Base-by-base conservation (phyloP, 2,329 filamentous ascomycete species). In the Botrytis deweyae region DNA sequence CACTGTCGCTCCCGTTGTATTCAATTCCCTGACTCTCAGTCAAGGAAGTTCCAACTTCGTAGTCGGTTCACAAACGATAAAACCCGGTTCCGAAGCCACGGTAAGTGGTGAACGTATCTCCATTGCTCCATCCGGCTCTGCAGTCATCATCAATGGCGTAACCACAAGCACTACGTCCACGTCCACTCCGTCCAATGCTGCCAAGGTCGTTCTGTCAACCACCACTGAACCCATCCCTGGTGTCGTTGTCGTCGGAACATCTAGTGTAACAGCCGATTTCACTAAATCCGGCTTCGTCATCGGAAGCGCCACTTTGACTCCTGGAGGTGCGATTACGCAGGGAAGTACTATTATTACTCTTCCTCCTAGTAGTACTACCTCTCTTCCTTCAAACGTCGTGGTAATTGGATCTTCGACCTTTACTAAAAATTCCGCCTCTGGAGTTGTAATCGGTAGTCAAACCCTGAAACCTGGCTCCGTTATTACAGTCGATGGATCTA, bases 1-100 rank as follows among this genome's bases (percentile, higher is more conserved):
- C 33, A 72, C 63, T 29, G 71, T 59, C 42, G 73, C 73, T 3
- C 76, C 77, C 8, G 72, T 79, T 29, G 59, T 78, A 33, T 72
- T 79, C 8, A 77, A 77, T 33, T 76, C 76, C 25, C 68, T 76
- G 70, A 76, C 76, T 4, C 55, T 79, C 52, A 76, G 75, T 29
- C 72, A 74, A 61, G 74, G 75, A 18, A 74, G 72, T 6, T 78
- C 77, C 2, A 73, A 73, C 49, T 59, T 78, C 38, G n/a, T 79
- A 1, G 65, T 79, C 59, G 79, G 78, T 9, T 74, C 77, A 14
- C 77, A 77, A 70, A 79, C 78, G 7, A 74, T 79, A 12, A 55
- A 62, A 4, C 78, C 77, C 8, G 79, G 77, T 14, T 77, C 75
- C n/a, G 75, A 73, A n/a, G 73, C 78, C 55, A 79, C 78, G 2